phyloP scores from a whole-genome alignment of 2,329 filamentous ascomycete species.

The Xylariaceae sp. region DNA sequence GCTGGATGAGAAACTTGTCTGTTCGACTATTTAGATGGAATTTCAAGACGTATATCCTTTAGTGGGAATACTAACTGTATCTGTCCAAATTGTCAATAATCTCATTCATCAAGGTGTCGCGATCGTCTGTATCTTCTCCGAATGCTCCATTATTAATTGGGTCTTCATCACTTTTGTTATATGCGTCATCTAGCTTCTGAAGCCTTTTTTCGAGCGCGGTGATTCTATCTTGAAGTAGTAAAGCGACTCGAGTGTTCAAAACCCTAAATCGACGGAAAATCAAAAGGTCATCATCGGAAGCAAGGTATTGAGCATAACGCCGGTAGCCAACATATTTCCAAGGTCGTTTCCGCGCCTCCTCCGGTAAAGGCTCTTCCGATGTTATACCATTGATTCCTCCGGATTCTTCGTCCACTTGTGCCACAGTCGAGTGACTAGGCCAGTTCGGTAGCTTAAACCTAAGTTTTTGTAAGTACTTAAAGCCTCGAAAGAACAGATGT shows the following conservation, averaged over 20 bases:
- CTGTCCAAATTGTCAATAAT: conserved; percentile 24
- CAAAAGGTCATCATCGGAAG: conserved; percentile 41
- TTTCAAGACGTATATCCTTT: too few relatives aligned
- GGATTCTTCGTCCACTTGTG: too few relatives aligned
- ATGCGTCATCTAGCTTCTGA: conserved; percentile 33
- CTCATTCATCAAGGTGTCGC: conserved; percentile 23
- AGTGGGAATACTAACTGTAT: conserved; percentile 35
- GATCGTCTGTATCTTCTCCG: conserved; percentile 33
- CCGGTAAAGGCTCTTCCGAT: not conserved
- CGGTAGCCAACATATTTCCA: conserved; percentile 43
- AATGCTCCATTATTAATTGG: conserved; percentile 40
- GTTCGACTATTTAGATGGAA: not conserved
- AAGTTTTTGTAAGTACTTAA: too few relatives aligned
- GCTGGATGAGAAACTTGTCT: conserved; percentile 38
- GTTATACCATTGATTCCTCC: too few relatives aligned
- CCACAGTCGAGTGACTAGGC: too few relatives aligned
- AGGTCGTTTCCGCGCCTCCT: conserved; percentile 29
- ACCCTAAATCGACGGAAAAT: conserved; percentile 43
- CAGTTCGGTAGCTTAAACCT: too few relatives aligned
- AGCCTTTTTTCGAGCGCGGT: conserved; percentile 40
- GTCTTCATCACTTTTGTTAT: conserved; percentile 24
- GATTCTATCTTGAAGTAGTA: conserved; percentile 44
- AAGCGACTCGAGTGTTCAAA: conserved; percentile 39
- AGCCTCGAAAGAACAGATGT: too few relatives aligned
- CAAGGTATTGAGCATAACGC: conserved; percentile 38